Percentiles rank a stretch among this genome's conserved stretches.
Conservation (phyloP, 768 basidiomycete species). For the Symmetrospora coprosmae region DNA sequence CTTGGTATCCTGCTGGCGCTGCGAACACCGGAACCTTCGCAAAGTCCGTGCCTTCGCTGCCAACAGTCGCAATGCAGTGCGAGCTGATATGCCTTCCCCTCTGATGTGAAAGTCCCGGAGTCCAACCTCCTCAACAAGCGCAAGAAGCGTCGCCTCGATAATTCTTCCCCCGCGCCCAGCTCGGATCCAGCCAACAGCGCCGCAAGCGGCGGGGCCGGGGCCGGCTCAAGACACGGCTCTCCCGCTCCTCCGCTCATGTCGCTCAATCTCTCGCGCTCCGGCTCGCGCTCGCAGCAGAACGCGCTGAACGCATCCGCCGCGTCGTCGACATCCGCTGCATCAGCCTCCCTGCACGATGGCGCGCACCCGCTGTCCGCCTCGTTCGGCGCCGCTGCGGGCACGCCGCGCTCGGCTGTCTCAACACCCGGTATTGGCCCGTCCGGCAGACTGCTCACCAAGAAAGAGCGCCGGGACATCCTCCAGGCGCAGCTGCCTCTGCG, state of each 20-base stretch:
- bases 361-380: too few relatives aligned
- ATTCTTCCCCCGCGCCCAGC: neutral
- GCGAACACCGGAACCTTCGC: neutral
- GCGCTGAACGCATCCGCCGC: too few relatives aligned
- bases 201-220: too few relatives aligned
- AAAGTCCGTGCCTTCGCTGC: neutral
- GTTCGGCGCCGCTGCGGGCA: too few relatives aligned
- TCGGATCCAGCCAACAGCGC: neutral
- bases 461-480: neutral
- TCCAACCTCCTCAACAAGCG: conserved; percentile 7
- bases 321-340: too few relatives aligned
- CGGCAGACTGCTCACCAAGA: neutral
- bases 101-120: too few relatives aligned
- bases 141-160: conserved; percentile 13
- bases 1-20: conserved; percentile 5
- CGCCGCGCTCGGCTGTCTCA: too few relatives aligned
- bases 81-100: too few relatives aligned
- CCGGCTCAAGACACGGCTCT: conserved; percentile 6
- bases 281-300: neutral
- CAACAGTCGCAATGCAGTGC: too few relatives aligned
- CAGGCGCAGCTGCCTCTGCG: conserved; percentile 36
- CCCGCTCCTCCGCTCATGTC: neutral
- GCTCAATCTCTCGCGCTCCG: neutral
- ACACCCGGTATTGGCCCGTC: too few relatives aligned
- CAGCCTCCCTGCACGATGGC: too few relatives aligned